Percentiles rank a stretch among this genome's conserved stretches.
phyloP scores from a whole-genome alignment of 306 rosid genomes.

The Cucumis melo region DNA sequence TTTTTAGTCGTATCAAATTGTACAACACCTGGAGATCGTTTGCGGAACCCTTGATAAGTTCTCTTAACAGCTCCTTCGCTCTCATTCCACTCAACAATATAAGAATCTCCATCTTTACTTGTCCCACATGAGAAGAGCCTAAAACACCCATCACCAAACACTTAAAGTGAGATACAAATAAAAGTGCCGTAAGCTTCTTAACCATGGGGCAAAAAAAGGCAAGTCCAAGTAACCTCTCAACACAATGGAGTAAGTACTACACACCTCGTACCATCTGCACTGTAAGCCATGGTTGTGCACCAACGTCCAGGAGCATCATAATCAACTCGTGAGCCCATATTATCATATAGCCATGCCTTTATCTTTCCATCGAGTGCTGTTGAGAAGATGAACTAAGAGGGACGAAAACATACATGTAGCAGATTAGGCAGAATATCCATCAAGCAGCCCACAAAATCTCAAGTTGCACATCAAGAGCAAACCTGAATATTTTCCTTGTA shows the following conservation, averaged over 20 bases:
- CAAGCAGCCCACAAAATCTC: slow-evolving; percentile 2
- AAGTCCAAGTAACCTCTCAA: not conserved
- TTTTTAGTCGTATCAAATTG: slow-evolving; percentile 90
- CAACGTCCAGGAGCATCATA: slow-evolving; percentile 94
- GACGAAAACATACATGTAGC: slow-evolving; percentile 8
- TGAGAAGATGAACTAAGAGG: slow-evolving; percentile 80
- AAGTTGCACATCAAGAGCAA: not conserved
- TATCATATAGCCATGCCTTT: slow-evolving; percentile 96
- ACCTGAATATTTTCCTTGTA: slow-evolving; percentile 90
- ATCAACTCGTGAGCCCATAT: slow-evolving; percentile 90
- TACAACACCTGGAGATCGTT: slow-evolving; percentile 74
- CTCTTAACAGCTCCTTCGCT: slow-evolving; percentile 91
- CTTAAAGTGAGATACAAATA: not conserved
- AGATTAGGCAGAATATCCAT: slow-evolving; percentile 4
- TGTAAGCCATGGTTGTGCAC: slow-evolving; percentile 93
- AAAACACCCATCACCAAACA: slow-evolving; percentile 11
- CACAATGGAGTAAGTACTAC: slow-evolving; percentile 7
- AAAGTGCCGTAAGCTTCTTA: not conserved
- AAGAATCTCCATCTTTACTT: slow-evolving; percentile 83
- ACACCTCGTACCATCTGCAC: slow-evolving; percentile 92
- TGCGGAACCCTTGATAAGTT: slow-evolving; percentile 86
- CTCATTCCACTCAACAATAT: slow-evolving; percentile 95
- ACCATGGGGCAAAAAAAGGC: not conserved
- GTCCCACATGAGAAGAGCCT: slow-evolving; percentile 99
- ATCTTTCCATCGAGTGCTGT: slow-evolving; percentile 93